Evolutionary conservation across 345 rosid species (phyloP), one percentile per base, ranked within the genome.

Genomic region (Toxicodendron radicans): DNA sequence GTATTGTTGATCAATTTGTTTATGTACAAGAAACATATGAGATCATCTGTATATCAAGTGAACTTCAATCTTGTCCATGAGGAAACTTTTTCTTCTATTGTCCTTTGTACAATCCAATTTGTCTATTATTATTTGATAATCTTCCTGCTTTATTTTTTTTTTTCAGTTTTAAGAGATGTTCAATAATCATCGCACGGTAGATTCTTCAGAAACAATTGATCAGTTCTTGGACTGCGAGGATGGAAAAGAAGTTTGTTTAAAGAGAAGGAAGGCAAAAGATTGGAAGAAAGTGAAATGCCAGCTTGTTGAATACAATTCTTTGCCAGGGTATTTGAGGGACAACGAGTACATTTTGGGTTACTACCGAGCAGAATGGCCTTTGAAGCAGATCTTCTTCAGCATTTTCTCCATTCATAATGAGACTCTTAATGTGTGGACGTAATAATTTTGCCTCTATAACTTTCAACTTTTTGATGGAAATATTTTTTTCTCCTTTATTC

Each of bases 401-500:
- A 27, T 75, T 20, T 75, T 79, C 66, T 38, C 64, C 23, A 68
- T 78, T 62, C 77, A 73, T 64, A 78, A 73, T 67, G 77, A 78
- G 61, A 78, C 81, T 43, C 77, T 73, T 18, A 75, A 66, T 21
- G 73, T 70, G n/a, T 75, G 82, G 79, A 79, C 73, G 76, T 79
- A 72, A 43, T 79, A 14, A 71, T 45, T 60, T 43, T 41, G 3
- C 0, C 64, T 70, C 4, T 13, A 16, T 24, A 3, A 24, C 54
- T 43, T 70, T 57, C 14, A 58, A 16, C 0, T 5, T 21, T 23
- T 46, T 65, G 12, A 23, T 46, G 58, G 0, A 5, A 4, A 30
- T 51, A 49, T 48, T 49, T 12, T 35, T 63, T 35, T 18, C 38
- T 1, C 20, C 16, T 8, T n/a, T 16, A 13, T 63, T 11, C 64